These are phyloP conservation scores for Fraxinus quadrangulata DNA, from an alignment of 257 asterid species.

Conservation along the genomic window DNA sequence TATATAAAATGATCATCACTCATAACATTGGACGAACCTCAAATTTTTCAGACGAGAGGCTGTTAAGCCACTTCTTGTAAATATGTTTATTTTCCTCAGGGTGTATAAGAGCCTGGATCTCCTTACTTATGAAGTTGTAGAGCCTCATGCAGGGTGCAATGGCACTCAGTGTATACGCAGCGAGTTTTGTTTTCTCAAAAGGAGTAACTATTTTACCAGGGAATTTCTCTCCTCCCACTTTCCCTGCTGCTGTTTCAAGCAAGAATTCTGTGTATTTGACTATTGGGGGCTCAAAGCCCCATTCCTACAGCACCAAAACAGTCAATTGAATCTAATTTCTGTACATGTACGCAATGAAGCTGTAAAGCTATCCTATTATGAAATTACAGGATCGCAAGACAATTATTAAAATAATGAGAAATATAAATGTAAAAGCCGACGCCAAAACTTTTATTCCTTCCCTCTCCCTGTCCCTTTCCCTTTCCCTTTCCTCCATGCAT, in stretches of 20 bases:
- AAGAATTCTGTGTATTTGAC: conserved; percentile 59
- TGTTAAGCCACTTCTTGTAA: conserved; percentile 64
- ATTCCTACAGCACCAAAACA: conserved; percentile 40
- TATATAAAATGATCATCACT: conserved; percentile 10
- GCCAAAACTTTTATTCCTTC: no score
- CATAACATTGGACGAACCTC: conserved; percentile 45
- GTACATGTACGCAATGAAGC: neutral
- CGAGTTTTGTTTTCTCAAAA: conserved; percentile 68
- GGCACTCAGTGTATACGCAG: conserved; percentile 63
- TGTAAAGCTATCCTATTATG: neutral
- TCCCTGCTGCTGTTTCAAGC: conserved; percentile 65
- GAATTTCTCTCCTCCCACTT: conserved; percentile 56
- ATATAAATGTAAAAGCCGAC: neutral
- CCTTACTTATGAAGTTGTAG: conserved; percentile 51
- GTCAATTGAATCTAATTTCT: neutral
- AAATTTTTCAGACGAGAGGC: conserved; percentile 51
- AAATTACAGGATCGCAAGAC: neutral
- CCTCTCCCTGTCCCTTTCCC: neutral
- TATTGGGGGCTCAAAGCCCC: conserved; percentile 71
- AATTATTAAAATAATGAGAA: neutral
- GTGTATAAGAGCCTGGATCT: conserved; percentile 43
- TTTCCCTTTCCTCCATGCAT: neutral
- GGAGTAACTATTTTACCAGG: conserved; percentile 61
- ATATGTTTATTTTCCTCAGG: conserved; percentile 43
- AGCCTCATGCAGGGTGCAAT: conserved; percentile 79